Evolutionary conservation across 352 stramenopile genomes (phyloP).

Genomic region (Phytophthora crassamura): DNA sequence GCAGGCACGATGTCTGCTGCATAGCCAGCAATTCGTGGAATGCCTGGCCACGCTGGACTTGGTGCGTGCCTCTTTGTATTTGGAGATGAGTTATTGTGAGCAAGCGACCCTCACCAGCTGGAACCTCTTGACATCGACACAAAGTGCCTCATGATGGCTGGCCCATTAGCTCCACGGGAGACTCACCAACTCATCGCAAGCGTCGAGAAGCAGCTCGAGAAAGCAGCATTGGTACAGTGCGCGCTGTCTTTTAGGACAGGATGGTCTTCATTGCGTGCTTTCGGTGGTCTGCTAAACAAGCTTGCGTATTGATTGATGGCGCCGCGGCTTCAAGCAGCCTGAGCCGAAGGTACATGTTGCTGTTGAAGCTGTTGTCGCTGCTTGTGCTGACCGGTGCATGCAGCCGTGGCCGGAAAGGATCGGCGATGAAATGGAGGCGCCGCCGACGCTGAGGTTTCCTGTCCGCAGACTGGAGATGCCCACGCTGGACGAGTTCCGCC

Average conservation of each 20-base stretch:
- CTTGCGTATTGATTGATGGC: conserved; percentile 36
- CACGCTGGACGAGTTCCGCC: conserved; percentile 66
- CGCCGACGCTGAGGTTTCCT: conserved; percentile 38
- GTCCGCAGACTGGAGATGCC: conserved; percentile 55
- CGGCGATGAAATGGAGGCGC: conserved; percentile 8
- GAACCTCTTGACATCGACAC: no score
- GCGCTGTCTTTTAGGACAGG: not conserved
- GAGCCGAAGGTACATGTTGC: conserved; percentile 31
- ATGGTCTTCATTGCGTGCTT: conserved; percentile 29
- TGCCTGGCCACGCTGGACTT: conserved; percentile 66
- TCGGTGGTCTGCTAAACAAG: conserved; percentile 19
- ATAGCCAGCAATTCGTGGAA: conserved; percentile 28
- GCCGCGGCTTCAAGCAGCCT: conserved; percentile 12
- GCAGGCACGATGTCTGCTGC: conserved; percentile 48
- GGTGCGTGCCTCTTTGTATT: conserved; percentile 43
- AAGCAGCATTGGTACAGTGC: conserved; percentile 8
- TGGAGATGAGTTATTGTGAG: conserved; percentile 4
- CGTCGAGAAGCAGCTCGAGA: conserved; percentile 39
- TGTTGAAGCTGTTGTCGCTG: not conserved
- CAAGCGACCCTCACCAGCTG: not conserved
- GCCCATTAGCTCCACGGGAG: conserved; percentile 46
- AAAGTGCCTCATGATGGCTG: conserved; percentile 82
- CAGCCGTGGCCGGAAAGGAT: conserved; percentile 23
- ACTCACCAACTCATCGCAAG: conserved; percentile 59
- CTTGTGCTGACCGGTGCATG: conserved; percentile 11